phyloP scores from a whole-genome alignment of 2,329 filamentous ascomycete species.

The Helicocarpus griseus region DNA sequence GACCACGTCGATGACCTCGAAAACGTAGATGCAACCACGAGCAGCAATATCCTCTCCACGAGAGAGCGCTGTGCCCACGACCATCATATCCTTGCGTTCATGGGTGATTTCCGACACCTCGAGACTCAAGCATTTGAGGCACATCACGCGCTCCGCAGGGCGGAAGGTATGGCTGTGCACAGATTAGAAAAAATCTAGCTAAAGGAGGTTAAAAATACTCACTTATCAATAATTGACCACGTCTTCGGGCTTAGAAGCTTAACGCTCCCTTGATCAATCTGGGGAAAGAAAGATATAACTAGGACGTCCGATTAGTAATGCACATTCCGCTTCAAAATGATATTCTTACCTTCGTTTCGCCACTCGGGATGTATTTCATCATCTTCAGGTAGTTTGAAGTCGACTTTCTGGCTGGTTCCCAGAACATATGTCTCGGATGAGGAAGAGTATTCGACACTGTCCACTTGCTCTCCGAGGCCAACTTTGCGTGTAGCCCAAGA shows the following conservation, averaged over 20 bases:
- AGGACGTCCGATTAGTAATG: conserved; percentile 10
- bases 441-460: conserved; percentile 66
- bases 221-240: conserved; percentile 68
- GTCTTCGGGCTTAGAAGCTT: conserved; percentile 70
- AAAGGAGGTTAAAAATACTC: conserved; percentile 13
- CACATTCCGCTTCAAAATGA: background rate
- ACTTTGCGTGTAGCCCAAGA: conserved; percentile 68
- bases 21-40: conserved; percentile 77
- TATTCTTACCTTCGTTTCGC: conserved; percentile 53
- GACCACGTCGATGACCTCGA: conserved; percentile 84
- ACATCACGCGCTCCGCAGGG: conserved; percentile 65
- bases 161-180: conserved; percentile 54
- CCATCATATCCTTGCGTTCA: conserved; percentile 70
- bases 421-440: conserved; percentile 66
- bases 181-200: conserved; percentile 6
- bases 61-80: conserved; percentile 75
- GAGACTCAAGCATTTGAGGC: conserved; percentile 71
- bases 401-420: conserved; percentile 56
- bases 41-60: conserved; percentile 85
- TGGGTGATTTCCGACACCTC: conserved; percentile 88
- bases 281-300: conserved; percentile 53
- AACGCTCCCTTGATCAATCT: conserved; percentile 60
- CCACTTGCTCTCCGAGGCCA: conserved; percentile 58
- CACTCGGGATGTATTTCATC: conserved; percentile 76
- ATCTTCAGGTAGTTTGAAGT: conserved; percentile 78